Evolutionary conservation across 140 eudicot genomes (phyloP).

Genomic region (Senecio squalidus): DNA sequence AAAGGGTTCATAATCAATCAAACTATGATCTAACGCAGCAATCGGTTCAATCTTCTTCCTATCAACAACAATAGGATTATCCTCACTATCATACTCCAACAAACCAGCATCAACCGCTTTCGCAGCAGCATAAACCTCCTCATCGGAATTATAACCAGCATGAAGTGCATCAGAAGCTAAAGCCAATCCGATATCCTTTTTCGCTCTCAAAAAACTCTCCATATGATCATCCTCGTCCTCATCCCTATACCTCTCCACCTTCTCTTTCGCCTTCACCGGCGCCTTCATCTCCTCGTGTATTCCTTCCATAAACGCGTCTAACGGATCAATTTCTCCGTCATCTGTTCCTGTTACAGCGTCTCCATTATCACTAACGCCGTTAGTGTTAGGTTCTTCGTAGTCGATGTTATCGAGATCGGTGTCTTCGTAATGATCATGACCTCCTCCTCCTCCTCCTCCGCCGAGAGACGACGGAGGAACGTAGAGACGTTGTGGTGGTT

Average conservation of each 20-base stretch:
- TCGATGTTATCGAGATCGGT: slow-evolving; percentile 82
- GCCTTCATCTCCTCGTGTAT: slow-evolving; percentile 87
- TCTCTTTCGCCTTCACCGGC: slow-evolving; percentile 58
- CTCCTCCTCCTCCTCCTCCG: slow-evolving; percentile 43
- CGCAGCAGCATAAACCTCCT: slow-evolving; percentile 98
- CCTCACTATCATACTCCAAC: slow-evolving; percentile 89
- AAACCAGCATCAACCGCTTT: slow-evolving; percentile 92
- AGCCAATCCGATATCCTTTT: slow-evolving; percentile 72
- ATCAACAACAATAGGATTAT: slow-evolving; percentile 75
- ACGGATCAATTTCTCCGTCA: slow-evolving; percentile 82
- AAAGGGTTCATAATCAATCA: slow-evolving; percentile 69
- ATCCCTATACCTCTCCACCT: slow-evolving; percentile 58
- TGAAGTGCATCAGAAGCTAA: slow-evolving; percentile 75
- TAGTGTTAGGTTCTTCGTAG: slow-evolving; percentile 42
- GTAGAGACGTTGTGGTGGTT: slow-evolving; percentile 61
- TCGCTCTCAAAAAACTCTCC: slow-evolving; percentile 73
- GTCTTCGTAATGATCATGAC: slow-evolving; percentile 81
- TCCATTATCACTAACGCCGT: slow-evolving; percentile 10
- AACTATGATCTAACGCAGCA: slow-evolving; percentile 72
- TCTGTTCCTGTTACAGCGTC: slow-evolving; percentile 19
- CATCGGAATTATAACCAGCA: slow-evolving; percentile 95
- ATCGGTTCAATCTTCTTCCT: slow-evolving; percentile 94
- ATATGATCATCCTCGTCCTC: slow-evolving; percentile 81
- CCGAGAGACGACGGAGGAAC: slow-evolving; percentile 74
- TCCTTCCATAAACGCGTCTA: slow-evolving; percentile 97